These are phyloP conservation scores for Quercus berberidifolia DNA, from an alignment of 306 rosid species.

Conservation along the genomic window DNA sequence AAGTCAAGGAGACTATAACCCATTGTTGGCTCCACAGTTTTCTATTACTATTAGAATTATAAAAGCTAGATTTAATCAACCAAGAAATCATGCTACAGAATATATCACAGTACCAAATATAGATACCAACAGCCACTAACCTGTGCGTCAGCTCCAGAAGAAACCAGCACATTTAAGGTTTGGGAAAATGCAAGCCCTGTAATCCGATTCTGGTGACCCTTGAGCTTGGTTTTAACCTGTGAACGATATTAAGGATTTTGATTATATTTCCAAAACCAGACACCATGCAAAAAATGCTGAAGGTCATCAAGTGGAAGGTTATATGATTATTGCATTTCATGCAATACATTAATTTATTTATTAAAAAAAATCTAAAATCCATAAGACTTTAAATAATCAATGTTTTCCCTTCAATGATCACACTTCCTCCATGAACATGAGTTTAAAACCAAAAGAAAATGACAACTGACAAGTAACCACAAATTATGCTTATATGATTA, in stretches of 20 bases:
- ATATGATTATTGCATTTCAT: neutral
- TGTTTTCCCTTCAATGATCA: neutral
- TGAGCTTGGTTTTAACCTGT: slow-evolving; percentile 41
- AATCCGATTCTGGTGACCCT: slow-evolving; percentile 48
- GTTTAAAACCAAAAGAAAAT: neutral
- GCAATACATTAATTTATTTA: neutral
- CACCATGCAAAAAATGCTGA: neutral
- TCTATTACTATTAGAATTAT: neutral
- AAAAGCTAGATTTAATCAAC: neutral
- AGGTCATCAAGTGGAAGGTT: neutral
- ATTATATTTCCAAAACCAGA: neutral
- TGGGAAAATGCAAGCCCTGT: slow-evolving; percentile 47
- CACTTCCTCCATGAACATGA: neutral
- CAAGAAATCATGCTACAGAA: neutral
- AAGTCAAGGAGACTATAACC: neutral
- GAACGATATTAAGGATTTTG: neutral
- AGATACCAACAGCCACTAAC: slow-evolving; percentile 6
- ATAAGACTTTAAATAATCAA: neutral
- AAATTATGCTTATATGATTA: neutral
- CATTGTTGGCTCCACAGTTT: neutral
- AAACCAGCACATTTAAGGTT: slow-evolving; percentile 31
- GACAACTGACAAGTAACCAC: neutral
- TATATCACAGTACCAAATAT: neutral
- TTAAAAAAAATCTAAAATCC: neutral
- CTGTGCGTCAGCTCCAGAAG: slow-evolving; percentile 48